These are phyloP conservation scores for Neurospora sp. DNA, from an alignment of 2,329 filamentous ascomycete genomes.

Conservation along the genomic window DNA sequence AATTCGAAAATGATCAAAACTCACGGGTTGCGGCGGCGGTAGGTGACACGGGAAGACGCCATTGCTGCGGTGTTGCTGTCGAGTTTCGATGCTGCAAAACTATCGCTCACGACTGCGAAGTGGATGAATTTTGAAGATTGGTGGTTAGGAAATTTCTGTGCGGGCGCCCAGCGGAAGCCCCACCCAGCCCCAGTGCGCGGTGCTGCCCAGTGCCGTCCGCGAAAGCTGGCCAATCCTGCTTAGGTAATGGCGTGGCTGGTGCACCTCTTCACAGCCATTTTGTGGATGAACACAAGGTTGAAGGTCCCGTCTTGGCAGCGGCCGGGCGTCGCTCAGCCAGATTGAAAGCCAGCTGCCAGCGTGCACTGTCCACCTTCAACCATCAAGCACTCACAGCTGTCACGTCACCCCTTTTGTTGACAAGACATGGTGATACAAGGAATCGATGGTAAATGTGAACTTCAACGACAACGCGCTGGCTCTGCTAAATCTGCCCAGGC, in stretches of 20 bases:
- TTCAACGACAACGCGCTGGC: not conserved
- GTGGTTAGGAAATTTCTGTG: constrained; percentile 20
- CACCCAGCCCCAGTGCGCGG: constrained; percentile 8
- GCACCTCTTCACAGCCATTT: not conserved
- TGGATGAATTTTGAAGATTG: constrained; percentile 19
- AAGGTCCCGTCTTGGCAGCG: not conserved
- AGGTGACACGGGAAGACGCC: constrained; percentile 51
- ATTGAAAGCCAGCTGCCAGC: not conserved
- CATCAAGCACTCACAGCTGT: not conserved
- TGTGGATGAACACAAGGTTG: not conserved
- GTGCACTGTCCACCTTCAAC: not conserved
- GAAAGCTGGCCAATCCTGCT: constrained; percentile 4
- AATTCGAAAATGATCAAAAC: constrained; percentile 25
- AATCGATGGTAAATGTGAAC: not conserved
- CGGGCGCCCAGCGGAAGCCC: constrained; percentile 17
- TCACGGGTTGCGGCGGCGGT: constrained; percentile 75
- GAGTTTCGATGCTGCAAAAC: constrained; percentile 19
- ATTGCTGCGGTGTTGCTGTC: constrained; percentile 41
- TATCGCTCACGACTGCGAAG: constrained; percentile 17
- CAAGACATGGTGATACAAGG: not conserved
- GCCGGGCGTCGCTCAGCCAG: not conserved
- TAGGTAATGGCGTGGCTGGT: constrained; percentile 10
- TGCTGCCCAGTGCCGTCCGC: not conserved
- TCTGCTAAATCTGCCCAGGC: not conserved
- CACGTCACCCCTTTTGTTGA: not conserved